These are phyloP conservation scores for Cyclostephanos invisitatus DNA, from an alignment of 108 stramenopile genomes.

Conservation along the genomic window DNA sequence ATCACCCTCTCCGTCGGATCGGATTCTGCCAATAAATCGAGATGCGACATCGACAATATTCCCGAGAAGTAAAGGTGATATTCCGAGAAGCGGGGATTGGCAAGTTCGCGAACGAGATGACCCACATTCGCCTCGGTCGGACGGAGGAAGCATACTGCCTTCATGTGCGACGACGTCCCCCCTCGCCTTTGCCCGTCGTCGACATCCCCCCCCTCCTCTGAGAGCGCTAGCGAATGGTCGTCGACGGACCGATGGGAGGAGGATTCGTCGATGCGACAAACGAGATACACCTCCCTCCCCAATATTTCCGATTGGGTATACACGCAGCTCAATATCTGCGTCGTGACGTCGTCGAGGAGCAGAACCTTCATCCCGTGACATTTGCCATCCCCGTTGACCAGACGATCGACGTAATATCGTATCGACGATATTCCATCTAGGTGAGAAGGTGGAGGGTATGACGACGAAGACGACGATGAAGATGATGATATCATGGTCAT, in stretches of 20 bases:
- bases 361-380: constrained; percentile 93
- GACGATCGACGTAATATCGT: constrained; percentile 88
- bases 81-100: constrained; percentile 84
- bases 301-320: constrained; percentile 91
- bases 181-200: too few relatives aligned
- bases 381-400: constrained; percentile 76
- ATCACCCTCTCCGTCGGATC: constrained; percentile 85
- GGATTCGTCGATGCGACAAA: constrained; percentile 67
- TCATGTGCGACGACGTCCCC: constrained; percentile 75
- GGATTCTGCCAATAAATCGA: constrained; percentile 89
- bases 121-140: constrained; percentile 88
- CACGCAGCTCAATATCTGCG: constrained; percentile 87
- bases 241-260: too few relatives aligned
- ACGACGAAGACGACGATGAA: too few relatives aligned
- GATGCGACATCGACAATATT: constrained; percentile 69
- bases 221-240: constrained; percentile 53
- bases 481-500: too few relatives aligned
- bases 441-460: not conserved
- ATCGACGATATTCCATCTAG: constrained; percentile 82
- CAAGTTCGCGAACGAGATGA: constrained; percentile 78
- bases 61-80: constrained; percentile 98
- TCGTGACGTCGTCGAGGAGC: constrained; percentile 90
- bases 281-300: constrained; percentile 82
- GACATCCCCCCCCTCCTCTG: constrained; percentile 40
- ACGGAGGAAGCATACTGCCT: constrained; percentile 92